Conservation (phyloP, 2,329 filamentous ascomycete species). For the Truncatella angustata region DNA sequence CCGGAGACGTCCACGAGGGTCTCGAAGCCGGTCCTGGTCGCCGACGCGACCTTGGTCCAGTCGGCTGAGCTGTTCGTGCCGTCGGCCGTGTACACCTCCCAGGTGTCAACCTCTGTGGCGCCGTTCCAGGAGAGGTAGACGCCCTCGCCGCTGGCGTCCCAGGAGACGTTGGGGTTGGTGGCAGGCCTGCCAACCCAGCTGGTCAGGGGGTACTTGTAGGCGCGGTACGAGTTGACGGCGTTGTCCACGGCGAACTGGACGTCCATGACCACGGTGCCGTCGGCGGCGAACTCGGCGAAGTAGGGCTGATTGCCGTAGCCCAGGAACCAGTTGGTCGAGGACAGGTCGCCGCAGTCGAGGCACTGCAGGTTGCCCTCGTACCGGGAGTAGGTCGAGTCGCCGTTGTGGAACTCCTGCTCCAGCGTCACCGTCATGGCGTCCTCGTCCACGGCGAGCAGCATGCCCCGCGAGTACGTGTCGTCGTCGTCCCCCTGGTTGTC, state of each 20-base stretch:
- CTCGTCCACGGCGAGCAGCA: constrained; percentile 44
- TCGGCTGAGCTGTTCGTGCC: neutral
- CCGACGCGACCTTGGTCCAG: constrained; percentile 6
- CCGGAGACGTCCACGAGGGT: neutral
- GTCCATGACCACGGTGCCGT: constrained; percentile 51
- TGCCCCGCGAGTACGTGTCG: constrained; percentile 35
- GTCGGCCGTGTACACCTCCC: constrained; percentile 3
- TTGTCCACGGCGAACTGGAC: constrained; percentile 32
- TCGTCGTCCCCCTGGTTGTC: constrained; percentile 31
- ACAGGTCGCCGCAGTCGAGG: constrained; percentile 29
- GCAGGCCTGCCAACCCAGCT: constrained; percentile 41
- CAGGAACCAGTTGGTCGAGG: constrained; percentile 50
- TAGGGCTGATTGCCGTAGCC: constrained; percentile 54
- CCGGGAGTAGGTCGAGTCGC: constrained; percentile 28
- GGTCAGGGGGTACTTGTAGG: constrained; percentile 41
- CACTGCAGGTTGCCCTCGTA: constrained; percentile 51
- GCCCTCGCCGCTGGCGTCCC: constrained; percentile 1
- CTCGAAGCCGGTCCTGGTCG: neutral
- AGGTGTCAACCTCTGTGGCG: constrained; percentile 35
- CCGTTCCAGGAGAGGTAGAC: constrained; percentile 45
- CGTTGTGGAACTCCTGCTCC: constrained; percentile 39
- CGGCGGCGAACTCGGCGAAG: constrained; percentile 43
- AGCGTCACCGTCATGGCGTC: constrained; percentile 40
- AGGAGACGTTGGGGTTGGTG: constrained; percentile 13
- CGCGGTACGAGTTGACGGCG: constrained; percentile 47